Base-by-base conservation (phyloP, 2,329 filamentous ascomycete species). In the Cercospora beticola region DNA sequence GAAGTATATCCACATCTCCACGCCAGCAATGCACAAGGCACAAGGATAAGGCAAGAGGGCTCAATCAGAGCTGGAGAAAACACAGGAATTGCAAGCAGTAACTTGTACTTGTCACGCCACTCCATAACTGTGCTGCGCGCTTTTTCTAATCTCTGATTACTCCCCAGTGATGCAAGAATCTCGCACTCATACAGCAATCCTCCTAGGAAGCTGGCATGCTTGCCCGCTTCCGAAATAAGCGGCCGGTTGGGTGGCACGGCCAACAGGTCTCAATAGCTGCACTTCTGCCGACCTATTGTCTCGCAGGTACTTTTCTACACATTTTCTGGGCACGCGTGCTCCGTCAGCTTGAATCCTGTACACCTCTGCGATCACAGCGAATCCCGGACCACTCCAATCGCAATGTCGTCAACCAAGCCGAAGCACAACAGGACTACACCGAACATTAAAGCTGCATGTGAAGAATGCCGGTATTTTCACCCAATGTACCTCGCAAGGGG, bases 401-500 rank as follows among this genome's bases (percentile, higher is more conserved):
- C 28, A 18, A 61, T 62, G 57, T 33, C 43, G 14, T 43, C 36
- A 43, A 26, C 7, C 36, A 66, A 62, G 33, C n/a, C 56, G 18
- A 61, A 56, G 58, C 57, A 61, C n/a, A 61, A n/a, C 28, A 61
- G 64, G 56, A 33, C 43, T 6, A 62, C 57, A 14, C 57, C 64
- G 6, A 66, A 62, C 28, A 31, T 66, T 12, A 66, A 66, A 30
- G 64, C 64, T 56, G 64, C 64, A 12, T 66, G 64, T 18, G 57
- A 61, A 62, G 64, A 66, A 10, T 66, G 64, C 46, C 40, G 58
- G 64, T 61, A 33, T 21, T 26, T 54, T 8, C 3, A 30, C 3
- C 2, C 18, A 9, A 28, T n/a, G 12, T 21, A 14, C 28, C 12
- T 14, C 21, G 2, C 49, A 16, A 7, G 14, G 1, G 14, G 12